Conservation (phyloP, 2,329 filamentous ascomycete species). For the Colletotrichum gloeosporioides region DNA sequence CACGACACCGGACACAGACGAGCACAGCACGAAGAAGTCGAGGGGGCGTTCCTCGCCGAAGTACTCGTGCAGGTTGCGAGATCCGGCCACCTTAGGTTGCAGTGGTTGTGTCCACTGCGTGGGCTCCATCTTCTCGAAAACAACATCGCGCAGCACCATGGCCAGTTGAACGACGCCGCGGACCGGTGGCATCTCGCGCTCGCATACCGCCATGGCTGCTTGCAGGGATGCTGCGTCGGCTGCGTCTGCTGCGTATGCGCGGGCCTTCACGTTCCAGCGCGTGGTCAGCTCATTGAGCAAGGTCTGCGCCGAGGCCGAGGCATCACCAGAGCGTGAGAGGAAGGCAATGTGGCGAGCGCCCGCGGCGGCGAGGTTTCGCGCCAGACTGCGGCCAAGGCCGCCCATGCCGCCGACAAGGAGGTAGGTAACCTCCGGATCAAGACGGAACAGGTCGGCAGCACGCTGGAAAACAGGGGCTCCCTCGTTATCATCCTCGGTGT, state of each 20-base stretch:
- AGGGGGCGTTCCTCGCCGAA: conserved; percentile 9
- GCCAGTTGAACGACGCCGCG: conserved; percentile 21
- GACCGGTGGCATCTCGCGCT: conserved; percentile 24
- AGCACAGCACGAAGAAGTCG: conserved; percentile 36
- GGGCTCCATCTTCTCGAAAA: conserved; percentile 32
- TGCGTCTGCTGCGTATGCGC: conserved; percentile 36
- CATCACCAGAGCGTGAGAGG: conserved; percentile 29
- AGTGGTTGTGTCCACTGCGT: conserved; percentile 27
- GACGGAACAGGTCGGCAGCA: background rate
- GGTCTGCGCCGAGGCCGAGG: conserved; percentile 16
- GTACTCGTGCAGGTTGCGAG: conserved; percentile 37
- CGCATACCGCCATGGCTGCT: background rate
- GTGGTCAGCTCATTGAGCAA: conserved; percentile 24
- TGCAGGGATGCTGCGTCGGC: conserved; percentile 17
- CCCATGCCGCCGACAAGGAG: conserved; percentile 34
- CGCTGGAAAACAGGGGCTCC: background rate
- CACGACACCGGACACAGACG: conserved; percentile 32
- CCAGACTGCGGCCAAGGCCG: conserved; percentile 28
- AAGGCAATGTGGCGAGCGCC: conserved; percentile 35
- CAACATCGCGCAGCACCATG: conserved; percentile 20
- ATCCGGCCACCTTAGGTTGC: conserved; percentile 36
- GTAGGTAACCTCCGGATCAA: conserved; percentile 29
- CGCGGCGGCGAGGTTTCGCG: conserved; percentile 26
- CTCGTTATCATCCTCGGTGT: background rate
- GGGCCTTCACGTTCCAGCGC: conserved; percentile 16